Evolutionary conservation across 495 filamentous ascomycete genomes (phyloP).

Genomic region (Tetracladium marchalianum): DNA sequence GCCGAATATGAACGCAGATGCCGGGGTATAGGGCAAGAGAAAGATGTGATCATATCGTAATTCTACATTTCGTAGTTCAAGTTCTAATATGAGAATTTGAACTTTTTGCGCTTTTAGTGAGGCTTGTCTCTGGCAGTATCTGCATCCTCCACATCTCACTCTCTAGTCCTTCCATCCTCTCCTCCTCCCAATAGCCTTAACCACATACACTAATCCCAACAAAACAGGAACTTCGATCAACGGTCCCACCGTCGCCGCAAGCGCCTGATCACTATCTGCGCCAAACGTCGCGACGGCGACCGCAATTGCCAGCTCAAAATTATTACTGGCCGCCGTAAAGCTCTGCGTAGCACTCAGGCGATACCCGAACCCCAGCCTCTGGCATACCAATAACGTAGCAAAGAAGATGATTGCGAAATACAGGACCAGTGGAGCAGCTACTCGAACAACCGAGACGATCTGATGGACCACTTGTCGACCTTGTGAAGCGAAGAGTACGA

Average conservation of each 20-base stretch:
- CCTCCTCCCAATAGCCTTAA: constrained; percentile 47
- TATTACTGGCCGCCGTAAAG: constrained; percentile 92
- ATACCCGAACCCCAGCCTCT: constrained; percentile 64
- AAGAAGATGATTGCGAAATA: constrained; percentile 74
- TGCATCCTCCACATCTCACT: not conserved
- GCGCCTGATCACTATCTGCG: constrained; percentile 67
- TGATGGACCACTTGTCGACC: constrained; percentile 72
- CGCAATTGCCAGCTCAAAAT: constrained; percentile 90
- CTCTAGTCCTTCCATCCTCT: constrained; percentile 45
- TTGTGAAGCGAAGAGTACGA: constrained; percentile 78
- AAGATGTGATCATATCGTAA: too few species aligned
- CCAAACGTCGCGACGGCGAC: constrained; percentile 84
- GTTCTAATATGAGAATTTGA: not conserved
- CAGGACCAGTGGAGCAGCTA: constrained; percentile 68
- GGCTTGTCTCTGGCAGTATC: not conserved
- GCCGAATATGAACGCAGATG: too few species aligned
- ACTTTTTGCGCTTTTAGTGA: too few species aligned
- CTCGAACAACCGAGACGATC: constrained; percentile 71
- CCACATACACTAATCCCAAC: constrained; percentile 69
- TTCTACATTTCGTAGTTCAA: not conserved
- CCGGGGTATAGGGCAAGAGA: too few species aligned
- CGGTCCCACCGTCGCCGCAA: constrained; percentile 85
- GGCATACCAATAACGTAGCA: constrained; percentile 46
- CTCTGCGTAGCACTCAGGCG: constrained; percentile 66
- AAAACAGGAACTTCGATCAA: constrained; percentile 87